A percentile compares a stretch with the other conserved stretches of the same genome.
Evolutionary conservation across 345 rosid genomes (phyloP).

Genomic region (Laguncularia racemosa): DNA sequence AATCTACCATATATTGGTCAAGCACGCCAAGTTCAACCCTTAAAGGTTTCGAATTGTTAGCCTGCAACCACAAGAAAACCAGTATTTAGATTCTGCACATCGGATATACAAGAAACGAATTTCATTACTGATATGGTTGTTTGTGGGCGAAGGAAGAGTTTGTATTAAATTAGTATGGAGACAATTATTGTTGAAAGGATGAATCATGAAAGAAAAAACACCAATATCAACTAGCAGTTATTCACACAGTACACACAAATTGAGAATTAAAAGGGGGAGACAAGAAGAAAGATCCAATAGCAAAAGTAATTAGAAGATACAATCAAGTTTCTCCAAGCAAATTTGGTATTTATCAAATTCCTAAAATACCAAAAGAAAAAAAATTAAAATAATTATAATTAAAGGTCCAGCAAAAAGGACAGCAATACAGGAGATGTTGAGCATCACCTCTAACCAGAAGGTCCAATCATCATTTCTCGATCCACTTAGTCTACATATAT

Average conservation of each 20-base stretch:
- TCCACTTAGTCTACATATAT: slow-evolving; percentile 82
- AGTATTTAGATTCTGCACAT: background rate
- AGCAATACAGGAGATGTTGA: background rate
- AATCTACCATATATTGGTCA: slow-evolving; percentile 63
- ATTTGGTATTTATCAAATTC: background rate
- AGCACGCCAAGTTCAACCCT: slow-evolving; percentile 75
- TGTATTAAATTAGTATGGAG: no score
- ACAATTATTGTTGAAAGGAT: background rate
- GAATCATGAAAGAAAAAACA: background rate
- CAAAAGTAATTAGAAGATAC: background rate
- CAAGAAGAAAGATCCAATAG: slow-evolving; percentile 1
- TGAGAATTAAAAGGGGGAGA: background rate
- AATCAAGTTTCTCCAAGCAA: background rate
- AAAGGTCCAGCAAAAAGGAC: background rate
- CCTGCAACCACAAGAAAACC: slow-evolving; percentile 29
- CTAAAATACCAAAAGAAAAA: background rate
- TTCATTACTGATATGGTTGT: no score
- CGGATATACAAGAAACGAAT: background rate
- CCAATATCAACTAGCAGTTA: no score
- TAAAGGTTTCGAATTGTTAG: slow-evolving; percentile 36
- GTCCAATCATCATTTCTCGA: slow-evolving; percentile 70
- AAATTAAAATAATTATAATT: background rate
- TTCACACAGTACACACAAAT: no score
- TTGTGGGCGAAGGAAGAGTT: no score
- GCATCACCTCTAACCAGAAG: slow-evolving; percentile 84